These are phyloP conservation scores for Phytopythium vexans DNA, from an alignment of 352 stramenopile genomes.

Conservation along the genomic window DNA sequence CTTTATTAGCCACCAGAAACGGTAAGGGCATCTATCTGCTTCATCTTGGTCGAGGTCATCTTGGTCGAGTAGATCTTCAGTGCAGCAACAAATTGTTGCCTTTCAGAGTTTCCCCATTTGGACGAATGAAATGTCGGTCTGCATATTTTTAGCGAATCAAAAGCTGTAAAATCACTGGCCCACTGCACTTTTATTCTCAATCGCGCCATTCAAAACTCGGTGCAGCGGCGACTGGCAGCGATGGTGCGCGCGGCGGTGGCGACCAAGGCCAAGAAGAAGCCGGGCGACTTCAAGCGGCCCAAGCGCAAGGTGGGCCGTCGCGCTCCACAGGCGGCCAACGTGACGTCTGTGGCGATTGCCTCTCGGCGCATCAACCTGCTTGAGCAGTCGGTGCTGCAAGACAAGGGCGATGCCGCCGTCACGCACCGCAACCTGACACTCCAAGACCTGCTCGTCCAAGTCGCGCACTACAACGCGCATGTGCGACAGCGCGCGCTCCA, in stretches of 20 bases:
- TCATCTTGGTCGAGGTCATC: neutral
- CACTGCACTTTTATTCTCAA: neutral
- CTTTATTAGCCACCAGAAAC: slow-evolving; percentile 48
- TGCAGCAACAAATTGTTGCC: too few relatives aligned
- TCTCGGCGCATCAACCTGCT: slow-evolving; percentile 81
- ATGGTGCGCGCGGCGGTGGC: slow-evolving; percentile 47
- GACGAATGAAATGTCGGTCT: too few relatives aligned
- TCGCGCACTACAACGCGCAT: slow-evolving; percentile 80
- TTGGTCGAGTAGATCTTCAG: too few relatives aligned
- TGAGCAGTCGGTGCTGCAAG: slow-evolving; percentile 71
- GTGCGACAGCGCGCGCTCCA: slow-evolving; percentile 70
- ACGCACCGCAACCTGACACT: slow-evolving; percentile 69
- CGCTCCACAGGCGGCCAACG: slow-evolving; percentile 61
- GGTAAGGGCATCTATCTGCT: slow-evolving; percentile 10
- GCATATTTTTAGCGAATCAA: slow-evolving; percentile 6
- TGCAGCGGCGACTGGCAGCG: neutral
- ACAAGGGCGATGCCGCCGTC: slow-evolving; percentile 58
- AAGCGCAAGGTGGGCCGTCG: slow-evolving; percentile 85
- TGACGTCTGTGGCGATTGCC: slow-evolving; percentile 70
- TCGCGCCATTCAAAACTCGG: neutral
- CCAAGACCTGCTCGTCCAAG: slow-evolving; percentile 62
- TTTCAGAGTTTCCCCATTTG: too few relatives aligned
- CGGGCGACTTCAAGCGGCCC: slow-evolving; percentile 81
- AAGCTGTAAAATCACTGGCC: neutral
- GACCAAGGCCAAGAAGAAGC: slow-evolving; percentile 80